Evolutionary conservation across 2,329 filamentous ascomycete genomes (phyloP).

Genomic region (Arthroderma sp.): DNA sequence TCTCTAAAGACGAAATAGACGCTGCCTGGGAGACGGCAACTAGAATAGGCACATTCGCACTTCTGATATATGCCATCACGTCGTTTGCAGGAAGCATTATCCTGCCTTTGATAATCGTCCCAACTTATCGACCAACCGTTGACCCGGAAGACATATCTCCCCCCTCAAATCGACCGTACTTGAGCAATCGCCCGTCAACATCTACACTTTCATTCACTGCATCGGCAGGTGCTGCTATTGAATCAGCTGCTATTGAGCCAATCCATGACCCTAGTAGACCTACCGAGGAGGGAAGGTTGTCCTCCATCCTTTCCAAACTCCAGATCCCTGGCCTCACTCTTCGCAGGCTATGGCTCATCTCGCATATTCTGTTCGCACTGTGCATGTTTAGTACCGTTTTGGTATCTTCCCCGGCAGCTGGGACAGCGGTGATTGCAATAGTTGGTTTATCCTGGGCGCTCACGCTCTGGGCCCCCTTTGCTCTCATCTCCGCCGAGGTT

Average conservation of each 20-base stretch:
- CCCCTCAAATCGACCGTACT: conserved; percentile 15
- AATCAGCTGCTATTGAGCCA: conserved; percentile 7
- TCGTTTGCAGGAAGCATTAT: conserved; percentile 72
- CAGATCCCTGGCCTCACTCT: conserved; percentile 76
- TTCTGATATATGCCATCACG: conserved; percentile 77
- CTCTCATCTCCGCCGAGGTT: conserved; percentile 87
- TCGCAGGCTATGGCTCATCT: conserved; percentile 73
- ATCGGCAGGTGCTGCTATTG: conserved; percentile 23
- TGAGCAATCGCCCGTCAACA: conserved; percentile 22
- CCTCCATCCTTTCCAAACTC: conserved; percentile 46
- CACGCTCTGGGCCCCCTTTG: conserved; percentile 88
- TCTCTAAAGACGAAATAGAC: conserved; percentile 65
- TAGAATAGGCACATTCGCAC: conserved; percentile 73
- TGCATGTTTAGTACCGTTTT: conserved; percentile 78
- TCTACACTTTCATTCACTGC: conserved; percentile 24
- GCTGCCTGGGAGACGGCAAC: conserved; percentile 73
- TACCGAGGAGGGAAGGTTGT: conserved; percentile 14
- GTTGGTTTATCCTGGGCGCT: conserved; percentile 88
- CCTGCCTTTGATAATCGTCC: conserved; percentile 73
- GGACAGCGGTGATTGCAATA: conserved; percentile 64
- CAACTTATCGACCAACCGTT: conserved; percentile 48
- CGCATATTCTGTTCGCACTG: conserved; percentile 68
- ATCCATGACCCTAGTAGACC: conserved; percentile 9
- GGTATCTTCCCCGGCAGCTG: conserved; percentile 57
- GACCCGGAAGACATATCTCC: conserved; percentile 10